Evolutionary conservation across 441 rosid species (phyloP), one percentile per base, ranked within the genome.

Genomic region (Kokia cookei): DNA sequence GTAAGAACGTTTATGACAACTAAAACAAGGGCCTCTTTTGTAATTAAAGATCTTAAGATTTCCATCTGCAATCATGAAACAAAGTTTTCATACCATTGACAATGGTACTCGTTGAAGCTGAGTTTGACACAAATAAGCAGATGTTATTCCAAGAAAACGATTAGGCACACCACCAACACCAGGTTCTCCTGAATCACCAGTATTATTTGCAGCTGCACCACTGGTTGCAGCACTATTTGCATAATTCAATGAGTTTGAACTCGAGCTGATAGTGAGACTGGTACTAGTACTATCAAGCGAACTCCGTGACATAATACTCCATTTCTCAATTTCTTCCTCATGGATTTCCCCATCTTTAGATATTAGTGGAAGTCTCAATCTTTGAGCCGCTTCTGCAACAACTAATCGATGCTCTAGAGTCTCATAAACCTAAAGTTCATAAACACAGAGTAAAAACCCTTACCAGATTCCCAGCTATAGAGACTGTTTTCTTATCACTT

Each of bases 351-450:
- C 98, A 72, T 89, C 95, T 78, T 91, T 89, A 19, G 98, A 90
- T 78, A 95, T 91, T 22, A 91, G 90, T 70, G 99, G 99, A 76
- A 95, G 91, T 78, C 98, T 88, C 77, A 95, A 78, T 69, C 89
- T 95, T 83, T 93, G 98, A 76, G 97, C 96, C 29, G 97, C 97
- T 87, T 95, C 99, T 32, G 98, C 95, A 65, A 95, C 97, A 77
- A 87, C 92, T 79, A 93, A 73, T 29, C 93, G 90, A 74, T 93
- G 97, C 87, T 95, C 98, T 71, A 95, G 83, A 66, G 82, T 86
- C 84, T 91, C 97, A 69, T 90, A 90, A 75, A 89, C 96, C 98
- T 95, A 81, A 19, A 69, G 73, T 70, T 58, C 60, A 24, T 3
- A 53, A 22, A 65, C 13, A 67, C 6, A 60, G 26, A 55, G 14